Base-by-base conservation (phyloP, 2,329 filamentous ascomycete species). In the Monosporascus sp. region DNA sequence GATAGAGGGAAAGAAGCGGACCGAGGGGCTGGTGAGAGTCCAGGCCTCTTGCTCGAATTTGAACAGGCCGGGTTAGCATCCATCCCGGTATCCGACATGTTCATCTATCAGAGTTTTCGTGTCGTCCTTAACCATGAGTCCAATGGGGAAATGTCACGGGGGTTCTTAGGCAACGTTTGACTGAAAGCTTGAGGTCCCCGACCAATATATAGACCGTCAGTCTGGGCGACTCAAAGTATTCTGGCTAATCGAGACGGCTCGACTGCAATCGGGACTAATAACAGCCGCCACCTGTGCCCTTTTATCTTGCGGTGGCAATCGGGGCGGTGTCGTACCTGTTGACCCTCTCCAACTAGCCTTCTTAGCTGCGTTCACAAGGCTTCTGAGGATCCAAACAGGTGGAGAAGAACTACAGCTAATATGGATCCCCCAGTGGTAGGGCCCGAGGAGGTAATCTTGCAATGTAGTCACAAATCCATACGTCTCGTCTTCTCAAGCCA, bases 1-100 rank as follows among this genome's bases (percentile, higher is more conserved):
- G 57, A 50, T 51, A 66, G 46, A 9, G 63, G 65, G 31, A 76
- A 71, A 51, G 77, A 74, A 57, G 79, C 75, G 54, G 77, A 72
- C 58, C 72, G 76, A 31, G 68, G 61, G 48, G 59, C 55, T 17
- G 58, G 35, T 51, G 58, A 58, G 48, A 58, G 54, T 56, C 31
- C 31, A 35, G 31, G 31, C 31, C 57, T 60, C 41, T 58, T 60
- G 47, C 52, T 49, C 43, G 57, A 58, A 41, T 40, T 55, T 18
- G 38, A 41, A 18, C 17, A 18, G 38, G 31, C 11, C 31, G 31
- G 31, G 31, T 35, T 14, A 35, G 11, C 31, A 35, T 35, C 31
- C 31, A 35, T 5, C 31, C 31, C 31, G 31, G 31, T 35, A 35
- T 35, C 31, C 31, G 31, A 35, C 31, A 14, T 35, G 31, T 14